Base-by-base conservation (phyloP, 2,329 filamentous ascomycete species). In the Colletotrichum musicola region DNA sequence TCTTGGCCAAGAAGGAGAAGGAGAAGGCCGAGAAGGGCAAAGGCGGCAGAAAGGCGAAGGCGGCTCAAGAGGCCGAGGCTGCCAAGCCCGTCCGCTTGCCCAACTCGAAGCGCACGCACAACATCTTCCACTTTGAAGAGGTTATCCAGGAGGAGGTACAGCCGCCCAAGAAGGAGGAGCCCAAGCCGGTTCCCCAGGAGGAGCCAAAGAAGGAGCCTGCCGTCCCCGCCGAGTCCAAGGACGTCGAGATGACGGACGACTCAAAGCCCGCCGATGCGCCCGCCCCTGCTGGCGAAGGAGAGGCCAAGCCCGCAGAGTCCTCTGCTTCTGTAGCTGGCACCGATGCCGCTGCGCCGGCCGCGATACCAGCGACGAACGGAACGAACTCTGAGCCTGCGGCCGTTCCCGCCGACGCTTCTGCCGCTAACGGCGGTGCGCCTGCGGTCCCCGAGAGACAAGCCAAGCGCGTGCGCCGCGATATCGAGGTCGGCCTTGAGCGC, bases 1-100 rank as follows among this genome's bases (percentile, higher is more conserved):
- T 94, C 74, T 82, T 96, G 6, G 93, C 92, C 10, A 93, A 93
- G 80, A 94, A 93, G 77, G 93, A 95, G 76, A 92, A 90, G 76
- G 92, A 95, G 75, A 95, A 93, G 84, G 83, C 81, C 3, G 86
- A 87, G 67, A 83, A 85, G 22, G 89, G 86, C 72, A 92, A 91
- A 74, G 85, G 86, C 49, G 85, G 82, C 10, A 74, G 80, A 35
- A 82, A 82, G 72, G 73, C 73, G 22, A 89, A 90, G 73, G 86
- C 86, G 42, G 86, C 86, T 42, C 86, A 88, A 74, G 88, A 90
- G 35, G 82, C 80, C 9, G 86, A 88, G 57, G 77, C 81, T 18
- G 85, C 87, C 16, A 92, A 87, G 77, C 83, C 87, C 4, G 76
- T 82, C 6, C 86, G 89, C 60, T 77, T 95, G 63, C 91, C 92